Conservation (phyloP, 176 grass and related monocot species). For the Aegilops longissima region DNA sequence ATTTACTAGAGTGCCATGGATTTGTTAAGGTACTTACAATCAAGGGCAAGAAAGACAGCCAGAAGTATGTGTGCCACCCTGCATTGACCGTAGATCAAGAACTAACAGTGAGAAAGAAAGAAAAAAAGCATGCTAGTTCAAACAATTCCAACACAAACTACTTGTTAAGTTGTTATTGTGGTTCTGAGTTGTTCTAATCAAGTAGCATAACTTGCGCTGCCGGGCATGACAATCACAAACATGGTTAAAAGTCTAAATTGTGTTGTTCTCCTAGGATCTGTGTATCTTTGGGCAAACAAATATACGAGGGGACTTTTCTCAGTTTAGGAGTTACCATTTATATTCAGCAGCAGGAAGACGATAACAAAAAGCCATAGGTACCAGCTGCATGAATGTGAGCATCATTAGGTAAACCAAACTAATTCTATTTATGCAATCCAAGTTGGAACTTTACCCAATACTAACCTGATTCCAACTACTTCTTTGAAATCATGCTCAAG, state of each 20-base stretch:
- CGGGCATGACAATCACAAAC: background rate
- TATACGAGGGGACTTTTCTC: background rate
- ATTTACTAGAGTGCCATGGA: background rate
- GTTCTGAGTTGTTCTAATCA: background rate
- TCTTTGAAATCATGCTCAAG: conserved; percentile 65
- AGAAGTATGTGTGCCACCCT: conserved; percentile 86
- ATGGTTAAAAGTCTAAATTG: background rate
- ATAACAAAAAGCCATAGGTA: conserved; percentile 73
- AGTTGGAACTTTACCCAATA: conserved; percentile 19
- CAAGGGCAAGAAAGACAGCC: conserved; percentile 76
- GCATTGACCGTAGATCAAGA: conserved; percentile 33
- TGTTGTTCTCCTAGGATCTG: background rate
- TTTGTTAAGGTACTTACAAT: conserved; percentile 48
- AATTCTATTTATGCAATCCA: background rate
- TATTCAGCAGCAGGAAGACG: conserved; percentile 66
- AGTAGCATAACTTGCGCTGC: background rate
- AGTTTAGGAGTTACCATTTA: conserved; percentile 52
- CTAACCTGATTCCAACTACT: conserved; percentile 65
- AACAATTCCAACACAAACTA: background rate
- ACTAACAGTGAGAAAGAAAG: background rate
- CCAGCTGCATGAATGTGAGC: conserved; percentile 43
- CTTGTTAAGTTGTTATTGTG: background rate
- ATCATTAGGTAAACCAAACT: conserved; percentile 1
- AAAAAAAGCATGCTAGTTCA: background rate
- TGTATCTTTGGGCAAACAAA: background rate